A percentile compares a stretch with the other conserved stretches of the same genome.
Evolutionary conservation across 352 stramenopile species (phyloP).

Genomic region (Pythium rishiriense): DNA sequence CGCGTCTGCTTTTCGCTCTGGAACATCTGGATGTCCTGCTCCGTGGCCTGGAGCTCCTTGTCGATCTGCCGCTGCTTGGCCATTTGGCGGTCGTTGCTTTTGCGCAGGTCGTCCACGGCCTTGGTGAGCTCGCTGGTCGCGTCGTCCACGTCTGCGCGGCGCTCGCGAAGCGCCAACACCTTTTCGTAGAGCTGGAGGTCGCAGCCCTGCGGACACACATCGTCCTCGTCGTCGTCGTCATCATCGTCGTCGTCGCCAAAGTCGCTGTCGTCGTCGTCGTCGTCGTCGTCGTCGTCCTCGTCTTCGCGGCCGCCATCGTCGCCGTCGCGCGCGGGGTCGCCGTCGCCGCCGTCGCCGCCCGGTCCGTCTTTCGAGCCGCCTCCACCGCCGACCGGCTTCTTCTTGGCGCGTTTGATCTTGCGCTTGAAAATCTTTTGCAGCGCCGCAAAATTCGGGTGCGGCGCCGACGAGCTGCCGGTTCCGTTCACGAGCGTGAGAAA

Average conservation of each 20-base stretch:
- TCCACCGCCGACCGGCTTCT: constrained; percentile 40
- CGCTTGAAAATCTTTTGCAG: constrained; percentile 92
- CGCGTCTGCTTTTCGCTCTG: constrained; percentile 93
- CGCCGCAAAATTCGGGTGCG: constrained; percentile 63
- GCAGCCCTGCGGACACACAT: constrained; percentile 88
- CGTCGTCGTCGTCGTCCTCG: constrained; percentile 73
- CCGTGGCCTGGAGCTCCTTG: constrained; percentile 89
- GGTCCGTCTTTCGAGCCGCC: constrained; percentile 39
- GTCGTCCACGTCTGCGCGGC: constrained; percentile 91
- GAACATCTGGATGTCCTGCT: constrained; percentile 90
- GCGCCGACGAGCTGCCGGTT: constrained; percentile 20
- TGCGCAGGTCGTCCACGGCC: constrained; percentile 87
- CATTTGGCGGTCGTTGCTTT: constrained; percentile 80
- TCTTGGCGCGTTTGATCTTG: constrained; percentile 92
- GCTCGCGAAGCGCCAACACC: constrained; percentile 90
- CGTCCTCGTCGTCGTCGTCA: constrained; percentile 91
- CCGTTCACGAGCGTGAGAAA: constrained; percentile 75
- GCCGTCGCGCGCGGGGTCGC: constrained; percentile 45
- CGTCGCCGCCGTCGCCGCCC: constrained; percentile 27
- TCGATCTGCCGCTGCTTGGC: constrained; percentile 89
- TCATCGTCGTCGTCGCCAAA: constrained; percentile 91
- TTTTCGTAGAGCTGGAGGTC: constrained; percentile 91
- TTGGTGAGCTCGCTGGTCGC: constrained; percentile 83
- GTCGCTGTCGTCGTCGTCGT: constrained; percentile 68
- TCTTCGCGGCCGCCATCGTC: constrained; percentile 59